Evolutionary conservation across 169 alveolate species (phyloP).

Genomic region (Plasmodium cynomolgi): DNA sequence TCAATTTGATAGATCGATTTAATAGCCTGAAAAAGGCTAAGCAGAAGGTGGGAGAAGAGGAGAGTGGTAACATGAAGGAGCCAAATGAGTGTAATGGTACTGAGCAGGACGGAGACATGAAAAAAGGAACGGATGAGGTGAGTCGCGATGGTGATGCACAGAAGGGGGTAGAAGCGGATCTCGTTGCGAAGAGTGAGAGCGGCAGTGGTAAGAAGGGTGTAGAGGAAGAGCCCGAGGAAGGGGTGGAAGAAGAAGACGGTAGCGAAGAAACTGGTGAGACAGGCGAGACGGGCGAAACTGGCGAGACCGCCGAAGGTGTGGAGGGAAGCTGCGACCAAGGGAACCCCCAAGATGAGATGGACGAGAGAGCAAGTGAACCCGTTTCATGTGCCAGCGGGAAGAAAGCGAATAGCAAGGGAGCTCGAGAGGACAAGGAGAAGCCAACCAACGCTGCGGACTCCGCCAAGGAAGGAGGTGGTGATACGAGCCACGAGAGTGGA

Average conservation of each 20-base stretch:
- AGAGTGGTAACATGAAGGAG: background rate
- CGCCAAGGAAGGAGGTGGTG: background rate
- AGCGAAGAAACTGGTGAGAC: background rate
- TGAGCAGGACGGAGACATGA: background rate
- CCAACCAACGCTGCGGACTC: background rate
- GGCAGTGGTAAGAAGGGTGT: background rate
- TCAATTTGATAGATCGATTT: conserved; percentile 47
- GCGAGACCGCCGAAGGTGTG: background rate
- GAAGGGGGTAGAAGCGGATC: background rate
- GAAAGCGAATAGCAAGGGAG: background rate
- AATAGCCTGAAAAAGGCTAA: conserved; percentile 29
- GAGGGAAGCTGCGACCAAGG: background rate
- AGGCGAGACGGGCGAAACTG: background rate
- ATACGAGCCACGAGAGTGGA: background rate
- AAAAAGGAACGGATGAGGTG: background rate
- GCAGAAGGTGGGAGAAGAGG: background rate
- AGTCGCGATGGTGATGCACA: background rate
- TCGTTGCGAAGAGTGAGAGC: background rate
- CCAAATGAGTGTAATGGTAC: background rate
- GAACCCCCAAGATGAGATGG: background rate
- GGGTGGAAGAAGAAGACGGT: background rate
- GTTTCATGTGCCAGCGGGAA: background rate
- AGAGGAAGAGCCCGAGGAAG: background rate
- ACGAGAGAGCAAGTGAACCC: background rate
- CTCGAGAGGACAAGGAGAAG: background rate